These are phyloP conservation scores for Stagonosporopsis rhizophila DNA, from an alignment of 2,329 filamentous ascomycete species.

Conservation along the genomic window DNA sequence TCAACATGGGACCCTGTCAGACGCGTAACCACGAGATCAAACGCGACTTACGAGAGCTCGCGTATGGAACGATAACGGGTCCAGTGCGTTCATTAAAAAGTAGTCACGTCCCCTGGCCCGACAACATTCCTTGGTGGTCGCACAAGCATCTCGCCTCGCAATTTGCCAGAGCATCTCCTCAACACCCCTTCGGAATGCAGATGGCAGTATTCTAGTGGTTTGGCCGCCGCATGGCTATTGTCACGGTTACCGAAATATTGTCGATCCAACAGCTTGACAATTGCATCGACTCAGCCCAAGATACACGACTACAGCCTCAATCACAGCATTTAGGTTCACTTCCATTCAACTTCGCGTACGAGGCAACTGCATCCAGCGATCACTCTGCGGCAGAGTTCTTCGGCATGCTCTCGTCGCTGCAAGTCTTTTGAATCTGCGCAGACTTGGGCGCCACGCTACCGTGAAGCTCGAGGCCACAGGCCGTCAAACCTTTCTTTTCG, in stretches of 20 bases:
- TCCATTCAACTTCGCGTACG: neutral
- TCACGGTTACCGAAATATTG: constrained; percentile 13
- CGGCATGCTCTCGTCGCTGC: constrained; percentile 6
- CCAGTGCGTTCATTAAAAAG: neutral
- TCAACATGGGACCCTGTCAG: neutral
- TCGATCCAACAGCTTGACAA: constrained; percentile 9
- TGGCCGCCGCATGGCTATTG: constrained; percentile 14
- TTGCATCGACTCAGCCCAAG: constrained; percentile 4
- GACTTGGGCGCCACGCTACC: neutral
- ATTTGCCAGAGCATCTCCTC: constrained; percentile 7
- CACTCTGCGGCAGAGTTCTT: neutral
- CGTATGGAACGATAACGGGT: neutral
- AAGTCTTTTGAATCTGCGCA: neutral
- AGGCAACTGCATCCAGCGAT: neutral
- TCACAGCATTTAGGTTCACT: neutral
- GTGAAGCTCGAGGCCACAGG: neutral
- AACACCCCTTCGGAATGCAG: constrained; percentile 15
- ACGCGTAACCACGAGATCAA: constrained; percentile 1
- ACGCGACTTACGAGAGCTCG: constrained; percentile 4
- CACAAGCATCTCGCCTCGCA: constrained; percentile 9
- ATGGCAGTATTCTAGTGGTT: constrained; percentile 4
- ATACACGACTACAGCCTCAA: neutral
- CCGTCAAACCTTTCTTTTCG: neutral
- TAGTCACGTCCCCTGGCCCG: constrained; percentile 1
- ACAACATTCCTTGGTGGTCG: constrained; percentile 14